phyloP scores from a whole-genome alignment of 495 filamentous ascomycete species.

The Chlorociboria aeruginascens region DNA sequence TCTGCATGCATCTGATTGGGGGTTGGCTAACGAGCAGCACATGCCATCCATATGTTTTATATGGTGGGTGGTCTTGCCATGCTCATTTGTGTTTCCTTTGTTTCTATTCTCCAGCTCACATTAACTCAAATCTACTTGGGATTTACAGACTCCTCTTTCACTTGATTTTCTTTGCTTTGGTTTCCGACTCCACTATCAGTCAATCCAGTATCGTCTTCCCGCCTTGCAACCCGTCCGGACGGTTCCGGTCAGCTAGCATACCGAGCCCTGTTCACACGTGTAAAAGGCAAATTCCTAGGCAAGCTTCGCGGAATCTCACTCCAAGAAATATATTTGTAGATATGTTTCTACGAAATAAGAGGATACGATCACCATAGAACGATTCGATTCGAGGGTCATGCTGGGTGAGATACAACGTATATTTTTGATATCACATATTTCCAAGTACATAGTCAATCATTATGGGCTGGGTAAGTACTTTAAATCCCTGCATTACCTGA shows the following conservation, averaged over 20 bases:
- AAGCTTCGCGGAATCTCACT: too few species aligned
- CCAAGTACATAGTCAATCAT: constrained; percentile 7
- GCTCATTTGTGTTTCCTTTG: constrained; percentile 1
- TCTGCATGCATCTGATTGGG: too few species aligned
- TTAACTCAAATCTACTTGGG: neutral
- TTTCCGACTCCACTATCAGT: too few species aligned
- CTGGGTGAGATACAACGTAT: neutral
- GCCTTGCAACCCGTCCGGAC: too few species aligned
- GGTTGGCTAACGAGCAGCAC: constrained; percentile 12
- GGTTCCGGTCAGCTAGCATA: too few species aligned
- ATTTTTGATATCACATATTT: constrained; percentile 7
- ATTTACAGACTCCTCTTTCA: too few species aligned
- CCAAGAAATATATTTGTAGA: neutral
- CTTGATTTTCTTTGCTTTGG: too few species aligned
- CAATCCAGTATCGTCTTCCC: too few species aligned
- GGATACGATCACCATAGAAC: constrained; percentile 2
- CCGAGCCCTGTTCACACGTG: too few species aligned
- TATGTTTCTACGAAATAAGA: constrained; percentile 1
- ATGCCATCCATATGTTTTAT: constrained; percentile 13
- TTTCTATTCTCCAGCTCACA: neutral
- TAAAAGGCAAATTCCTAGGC: too few species aligned
- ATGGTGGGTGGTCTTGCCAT: too few species aligned
- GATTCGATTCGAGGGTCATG: neutral
- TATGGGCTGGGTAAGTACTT: constrained; percentile 18
- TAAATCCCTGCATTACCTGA: neutral